Percentiles rank a stretch among this genome's conserved stretches.
Evolutionary conservation across 495 filamentous ascomycete species (phyloP).

Genomic region (Astrothelium subdiscretum): DNA sequence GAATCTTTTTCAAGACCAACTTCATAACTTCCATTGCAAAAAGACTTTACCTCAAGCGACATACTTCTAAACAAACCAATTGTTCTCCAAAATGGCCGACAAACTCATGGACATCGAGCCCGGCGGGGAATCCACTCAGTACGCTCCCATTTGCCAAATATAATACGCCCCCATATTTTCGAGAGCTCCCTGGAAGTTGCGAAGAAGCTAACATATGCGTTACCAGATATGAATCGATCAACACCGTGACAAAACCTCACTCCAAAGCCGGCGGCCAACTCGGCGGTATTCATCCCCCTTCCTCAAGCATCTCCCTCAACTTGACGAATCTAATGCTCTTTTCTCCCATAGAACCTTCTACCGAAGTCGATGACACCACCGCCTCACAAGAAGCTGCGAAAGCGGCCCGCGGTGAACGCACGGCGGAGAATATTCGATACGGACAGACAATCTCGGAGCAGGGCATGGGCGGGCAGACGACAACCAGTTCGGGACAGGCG

Average conservation of each 20-base stretch:
- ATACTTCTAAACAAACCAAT: slow-evolving; percentile 16
- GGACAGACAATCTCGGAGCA: slow-evolving; percentile 44
- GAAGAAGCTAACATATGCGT: no score
- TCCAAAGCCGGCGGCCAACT: slow-evolving; percentile 49
- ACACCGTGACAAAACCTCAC: slow-evolving; percentile 36
- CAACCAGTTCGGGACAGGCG: slow-evolving; percentile 8
- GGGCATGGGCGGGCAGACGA: slow-evolving; percentile 37
- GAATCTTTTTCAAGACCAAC: not conserved
- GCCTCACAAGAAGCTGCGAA: slow-evolving; percentile 13
- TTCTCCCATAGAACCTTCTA: slow-evolving; percentile 9
- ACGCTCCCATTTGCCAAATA: slow-evolving; percentile 9
- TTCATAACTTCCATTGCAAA: not conserved
- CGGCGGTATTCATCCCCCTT: slow-evolving; percentile 33
- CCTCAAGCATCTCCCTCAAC: not conserved
- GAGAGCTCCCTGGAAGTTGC: not conserved
- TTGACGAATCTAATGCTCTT: not conserved
- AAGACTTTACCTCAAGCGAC: slow-evolving; percentile 2
- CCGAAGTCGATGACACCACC: slow-evolving; percentile 8
- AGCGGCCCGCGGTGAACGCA: slow-evolving; percentile 27
- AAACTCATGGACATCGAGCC: slow-evolving; percentile 49
- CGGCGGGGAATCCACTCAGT: slow-evolving; percentile 55
- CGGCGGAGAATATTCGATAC: slow-evolving; percentile 39
- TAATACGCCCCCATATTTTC: not conserved
- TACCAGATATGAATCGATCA: slow-evolving; percentile 49
- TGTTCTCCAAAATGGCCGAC: slow-evolving; percentile 19